Percentiles rank a stretch among this genome's conserved stretches.
Conservation (phyloP, 257 asterid species). For the Nicotiana otophora region DNA sequence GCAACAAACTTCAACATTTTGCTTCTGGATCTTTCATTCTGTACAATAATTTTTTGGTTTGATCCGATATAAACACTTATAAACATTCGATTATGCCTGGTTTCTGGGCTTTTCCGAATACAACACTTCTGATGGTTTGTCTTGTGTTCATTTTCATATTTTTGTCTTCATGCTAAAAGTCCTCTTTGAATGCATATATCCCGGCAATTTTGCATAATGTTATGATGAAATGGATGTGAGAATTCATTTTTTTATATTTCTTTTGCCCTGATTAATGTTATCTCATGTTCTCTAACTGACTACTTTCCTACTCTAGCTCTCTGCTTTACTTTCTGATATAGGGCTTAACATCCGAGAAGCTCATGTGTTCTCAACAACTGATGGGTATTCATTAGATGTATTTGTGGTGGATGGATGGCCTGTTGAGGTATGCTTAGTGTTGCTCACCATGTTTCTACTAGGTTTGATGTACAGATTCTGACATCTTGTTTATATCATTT, state of each 20-base stretch:
- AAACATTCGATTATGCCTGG: not conserved
- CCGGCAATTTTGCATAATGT: not conserved
- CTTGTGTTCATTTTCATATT: not conserved
- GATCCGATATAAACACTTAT: not conserved
- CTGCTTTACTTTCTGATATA: constrained; percentile 89
- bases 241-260: not conserved
- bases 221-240: not conserved
- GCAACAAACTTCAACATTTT: not conserved
- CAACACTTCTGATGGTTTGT: not conserved
- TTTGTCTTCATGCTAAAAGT: not conserved
- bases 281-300: constrained; percentile 1
- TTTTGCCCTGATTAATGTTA: not conserved
- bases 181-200: not conserved
- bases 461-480: constrained; percentile 5
- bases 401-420: constrained; percentile 98
- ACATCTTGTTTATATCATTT: not conserved
- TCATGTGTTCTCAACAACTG: constrained; percentile 88
- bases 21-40: not conserved
- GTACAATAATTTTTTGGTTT: not conserved
- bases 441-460: constrained; percentile 9
- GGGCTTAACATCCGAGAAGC: constrained; percentile 98
- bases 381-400: constrained; percentile 86
- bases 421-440: constrained; percentile 71
- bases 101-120: not conserved
- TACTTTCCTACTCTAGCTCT: constrained; percentile 54